Conservation (phyloP, 495 filamentous ascomycete genomes). For the Niebla homalea region DNA sequence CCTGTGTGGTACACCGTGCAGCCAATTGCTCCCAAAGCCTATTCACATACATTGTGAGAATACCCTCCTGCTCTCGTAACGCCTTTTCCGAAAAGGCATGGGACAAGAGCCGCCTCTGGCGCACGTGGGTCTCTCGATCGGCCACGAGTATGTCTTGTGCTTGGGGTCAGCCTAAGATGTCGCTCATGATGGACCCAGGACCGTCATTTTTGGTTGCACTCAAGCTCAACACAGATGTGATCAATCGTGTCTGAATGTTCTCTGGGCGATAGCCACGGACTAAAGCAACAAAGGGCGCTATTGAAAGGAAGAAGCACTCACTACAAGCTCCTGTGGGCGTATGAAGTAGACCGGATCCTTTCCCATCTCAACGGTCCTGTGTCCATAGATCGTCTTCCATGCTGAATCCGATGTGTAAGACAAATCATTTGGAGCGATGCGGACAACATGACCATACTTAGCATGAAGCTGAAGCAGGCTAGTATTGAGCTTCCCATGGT, state of each 20-base stretch:
- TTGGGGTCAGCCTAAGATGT: too few species aligned
- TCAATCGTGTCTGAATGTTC: too few species aligned
- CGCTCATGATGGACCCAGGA: too few species aligned
- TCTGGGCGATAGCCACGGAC: too few species aligned
- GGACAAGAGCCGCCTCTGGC: constrained; percentile 28
- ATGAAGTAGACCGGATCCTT: constrained; percentile 7
- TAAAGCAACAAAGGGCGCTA: too few species aligned
- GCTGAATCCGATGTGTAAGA: constrained; percentile 11
- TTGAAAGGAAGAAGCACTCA: too few species aligned
- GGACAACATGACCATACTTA: constrained; percentile 35
- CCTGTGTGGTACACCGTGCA: background rate
- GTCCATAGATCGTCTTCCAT: constrained; percentile 11
- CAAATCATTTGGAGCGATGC: constrained; percentile 36
- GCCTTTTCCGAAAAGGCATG: constrained; percentile 38
- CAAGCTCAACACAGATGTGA: too few species aligned
- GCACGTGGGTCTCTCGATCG: constrained; percentile 27
- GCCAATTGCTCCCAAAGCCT: constrained; percentile 16
- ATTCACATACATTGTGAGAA: constrained; percentile 30
- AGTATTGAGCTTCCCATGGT: constrained; percentile 1
- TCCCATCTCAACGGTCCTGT: background rate
- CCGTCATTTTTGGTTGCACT: too few species aligned
- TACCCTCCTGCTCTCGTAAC: constrained; percentile 31
- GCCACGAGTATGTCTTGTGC: constrained; percentile 12
- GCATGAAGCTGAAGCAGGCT: constrained; percentile 14
- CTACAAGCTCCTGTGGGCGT: too few species aligned